Evolutionary conservation across 176 grass and related monocot genomes (phyloP), one percentile per base, ranked within the genome.

Genomic region (Aegilops longissima): DNA sequence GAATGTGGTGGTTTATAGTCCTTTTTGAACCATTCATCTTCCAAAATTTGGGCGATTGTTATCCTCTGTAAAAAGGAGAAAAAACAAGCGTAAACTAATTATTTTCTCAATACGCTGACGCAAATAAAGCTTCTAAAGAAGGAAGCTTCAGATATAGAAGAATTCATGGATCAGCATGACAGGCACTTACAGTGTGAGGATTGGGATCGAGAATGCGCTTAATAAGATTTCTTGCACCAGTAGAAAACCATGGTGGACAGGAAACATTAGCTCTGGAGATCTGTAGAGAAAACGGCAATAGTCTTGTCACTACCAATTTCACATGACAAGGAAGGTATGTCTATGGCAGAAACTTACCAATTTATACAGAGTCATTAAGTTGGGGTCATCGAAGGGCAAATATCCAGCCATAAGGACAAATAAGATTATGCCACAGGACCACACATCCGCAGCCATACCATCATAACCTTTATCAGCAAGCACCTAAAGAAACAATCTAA

Each of bases 341-440:
- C 25, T 56, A 65, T 49, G 16, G 62, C 56, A 82, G 14, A 42
- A 68, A 88, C 80, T 84, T 88, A 99, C 97, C 84, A 94, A 76
- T 76, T 85, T 96, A 76, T 99, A 99, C 5, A 99, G 81, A 52
- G 8, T 62, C 92, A 88, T 87, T 45, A 92, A 25, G 83, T 91
- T 96, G 23, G 75, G 8, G 36, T 99, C 94, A 81, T 99, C 94
- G 33, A 99, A 99, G 54, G 97, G 97, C 86, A 99, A 92, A 82
- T 93, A 99, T 69, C 97, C 94, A 35, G 94, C 92, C 94, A 99
- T 94, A 44, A 99, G 92, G 80, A 99, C 97, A 87, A 99, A 99
- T 76, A 99, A 86, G 80, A 99, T 99, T 73, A 99, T 86, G 72
- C 97, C 94, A 68, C 97, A 99, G 20, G 97, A 99, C 97, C 97